phyloP scores from a whole-genome alignment of 129 eudicot genomes.

The Apium graveolens region DNA sequence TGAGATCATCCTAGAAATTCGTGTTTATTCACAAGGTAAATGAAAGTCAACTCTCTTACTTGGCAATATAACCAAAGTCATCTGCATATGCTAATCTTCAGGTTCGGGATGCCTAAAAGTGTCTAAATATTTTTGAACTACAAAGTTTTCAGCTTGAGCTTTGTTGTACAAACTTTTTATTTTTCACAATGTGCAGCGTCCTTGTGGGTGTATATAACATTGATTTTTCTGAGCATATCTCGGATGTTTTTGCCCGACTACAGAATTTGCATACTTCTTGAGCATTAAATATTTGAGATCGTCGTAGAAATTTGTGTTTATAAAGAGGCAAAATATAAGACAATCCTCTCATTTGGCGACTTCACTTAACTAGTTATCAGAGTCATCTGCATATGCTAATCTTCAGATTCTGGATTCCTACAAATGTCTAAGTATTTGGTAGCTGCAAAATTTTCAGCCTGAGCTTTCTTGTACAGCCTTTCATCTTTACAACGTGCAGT shows the following conservation, averaged over 20 bases:
- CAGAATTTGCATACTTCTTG: constrained; percentile 42
- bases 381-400: not conserved
- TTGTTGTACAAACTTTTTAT: not conserved
- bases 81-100: not conserved
- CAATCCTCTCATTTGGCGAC: not conserved
- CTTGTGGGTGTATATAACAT: not conserved
- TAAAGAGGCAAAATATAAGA: not conserved
- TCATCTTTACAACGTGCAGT: not conserved
- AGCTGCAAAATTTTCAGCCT: not conserved
- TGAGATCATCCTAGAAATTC: not conserved
- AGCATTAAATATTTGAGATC: not conserved
- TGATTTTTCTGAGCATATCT: not conserved
- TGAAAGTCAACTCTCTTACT: not conserved
- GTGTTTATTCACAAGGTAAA: not conserved
- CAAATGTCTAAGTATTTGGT: not conserved
- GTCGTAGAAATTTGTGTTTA: not conserved
- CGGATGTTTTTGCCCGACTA: too few relatives aligned
- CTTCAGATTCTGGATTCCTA: not conserved
- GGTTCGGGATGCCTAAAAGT: not conserved
- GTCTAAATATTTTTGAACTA: not conserved
- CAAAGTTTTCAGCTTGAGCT: not conserved
- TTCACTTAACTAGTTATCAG: too few relatives aligned
- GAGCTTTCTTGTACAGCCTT: not conserved
- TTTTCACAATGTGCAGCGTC: not conserved
- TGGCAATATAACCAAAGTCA: not conserved